phyloP scores from a whole-genome alignment of 2,329 filamentous ascomycete genomes.

The Pseudomassariella vexata region DNA sequence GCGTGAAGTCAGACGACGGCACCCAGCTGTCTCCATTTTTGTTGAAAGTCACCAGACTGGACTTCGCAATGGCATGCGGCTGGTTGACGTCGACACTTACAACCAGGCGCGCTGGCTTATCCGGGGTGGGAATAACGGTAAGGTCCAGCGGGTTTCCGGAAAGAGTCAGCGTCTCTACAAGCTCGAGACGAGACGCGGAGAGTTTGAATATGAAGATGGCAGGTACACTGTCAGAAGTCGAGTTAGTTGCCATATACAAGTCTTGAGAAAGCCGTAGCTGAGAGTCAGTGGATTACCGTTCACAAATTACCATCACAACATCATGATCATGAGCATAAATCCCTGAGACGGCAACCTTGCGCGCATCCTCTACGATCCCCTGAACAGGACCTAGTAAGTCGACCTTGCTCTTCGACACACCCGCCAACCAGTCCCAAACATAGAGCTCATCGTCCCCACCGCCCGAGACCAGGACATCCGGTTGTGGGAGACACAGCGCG shows the following conservation, averaged over 20 bases:
- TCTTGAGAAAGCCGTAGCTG: too few species aligned
- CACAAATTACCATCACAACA: slow-evolving; percentile 34
- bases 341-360: slow-evolving; percentile 42
- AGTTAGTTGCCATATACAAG: too few species aligned
- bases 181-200: slow-evolving; percentile 37
- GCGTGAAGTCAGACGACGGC: background rate
- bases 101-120: slow-evolving; percentile 4
- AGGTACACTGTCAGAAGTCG: slow-evolving; percentile 40
- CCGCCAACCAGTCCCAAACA: slow-evolving; percentile 74
- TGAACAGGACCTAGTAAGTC: slow-evolving; percentile 42
- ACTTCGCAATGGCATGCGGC: too few species aligned
- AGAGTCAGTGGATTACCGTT: too few species aligned
- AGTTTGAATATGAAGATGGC: slow-evolving; percentile 64
- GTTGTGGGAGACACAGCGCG: slow-evolving; percentile 62
- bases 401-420: slow-evolving; percentile 46
- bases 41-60: slow-evolving; percentile 2
- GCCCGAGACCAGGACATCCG: slow-evolving; percentile 71
- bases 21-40: background rate
- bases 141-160: slow-evolving; percentile 61
- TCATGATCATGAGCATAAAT: slow-evolving; percentile 27
- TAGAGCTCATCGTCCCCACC: slow-evolving; percentile 77
- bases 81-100: slow-evolving; percentile 5
- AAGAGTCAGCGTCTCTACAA: slow-evolving; percentile 46
- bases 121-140: slow-evolving; percentile 18
- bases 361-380: slow-evolving; percentile 25